A percentile compares a stretch with the other conserved stretches of the same genome.
phyloP scores from a whole-genome alignment of 495 filamentous ascomycete species.

The Aspergillus homomorphus region DNA sequence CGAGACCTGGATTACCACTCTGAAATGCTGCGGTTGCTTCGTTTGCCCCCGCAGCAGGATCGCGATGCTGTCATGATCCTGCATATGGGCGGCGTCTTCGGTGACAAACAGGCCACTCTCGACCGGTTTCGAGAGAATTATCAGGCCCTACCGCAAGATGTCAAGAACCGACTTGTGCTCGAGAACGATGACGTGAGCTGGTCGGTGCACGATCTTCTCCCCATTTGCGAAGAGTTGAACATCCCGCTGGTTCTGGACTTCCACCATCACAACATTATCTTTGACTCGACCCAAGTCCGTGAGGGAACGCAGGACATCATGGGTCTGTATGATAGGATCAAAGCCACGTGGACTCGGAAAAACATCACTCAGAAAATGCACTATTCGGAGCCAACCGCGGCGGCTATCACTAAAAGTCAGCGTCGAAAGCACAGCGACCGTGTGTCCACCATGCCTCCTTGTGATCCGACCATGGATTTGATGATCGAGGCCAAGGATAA shows the following conservation, averaged over 20 bases:
- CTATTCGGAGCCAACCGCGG: slow-evolving; percentile 75
- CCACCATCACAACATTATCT: slow-evolving; percentile 94
- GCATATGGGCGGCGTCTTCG: slow-evolving; percentile 91
- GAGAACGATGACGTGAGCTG: slow-evolving; percentile 94
- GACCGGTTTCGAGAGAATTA: slow-evolving; percentile 83
- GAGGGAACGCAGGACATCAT: slow-evolving; percentile 86
- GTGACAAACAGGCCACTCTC: slow-evolving; percentile 79
- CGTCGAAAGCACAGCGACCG: slow-evolving; percentile 81
- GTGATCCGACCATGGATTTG: slow-evolving; percentile 76
- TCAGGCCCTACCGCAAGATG: slow-evolving; percentile 53
- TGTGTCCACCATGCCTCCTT: slow-evolving; percentile 76
- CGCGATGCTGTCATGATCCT: slow-evolving; percentile 92
- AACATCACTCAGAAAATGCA: slow-evolving; percentile 94
- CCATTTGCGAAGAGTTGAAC: slow-evolving; percentile 86
- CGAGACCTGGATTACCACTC: slow-evolving; percentile 89
- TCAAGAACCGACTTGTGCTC: slow-evolving; percentile 81
- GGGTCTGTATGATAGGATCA: slow-evolving; percentile 66
- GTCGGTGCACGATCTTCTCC: slow-evolving; percentile 87
- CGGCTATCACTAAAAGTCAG: slow-evolving; percentile 71
- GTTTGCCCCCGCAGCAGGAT: slow-evolving; percentile 73
- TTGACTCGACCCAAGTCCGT: slow-evolving; percentile 65
- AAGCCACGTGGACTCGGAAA: slow-evolving; percentile 82
- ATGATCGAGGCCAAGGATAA: slow-evolving; percentile 99
- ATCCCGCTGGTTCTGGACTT: slow-evolving; percentile 92
- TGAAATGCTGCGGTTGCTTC: slow-evolving; percentile 77